A percentile compares a stretch with the other conserved stretches of the same genome.
These are phyloP conservation scores for Flaveria bidentis DNA, from an alignment of 129 eudicot species.

Conservation along the genomic window DNA sequence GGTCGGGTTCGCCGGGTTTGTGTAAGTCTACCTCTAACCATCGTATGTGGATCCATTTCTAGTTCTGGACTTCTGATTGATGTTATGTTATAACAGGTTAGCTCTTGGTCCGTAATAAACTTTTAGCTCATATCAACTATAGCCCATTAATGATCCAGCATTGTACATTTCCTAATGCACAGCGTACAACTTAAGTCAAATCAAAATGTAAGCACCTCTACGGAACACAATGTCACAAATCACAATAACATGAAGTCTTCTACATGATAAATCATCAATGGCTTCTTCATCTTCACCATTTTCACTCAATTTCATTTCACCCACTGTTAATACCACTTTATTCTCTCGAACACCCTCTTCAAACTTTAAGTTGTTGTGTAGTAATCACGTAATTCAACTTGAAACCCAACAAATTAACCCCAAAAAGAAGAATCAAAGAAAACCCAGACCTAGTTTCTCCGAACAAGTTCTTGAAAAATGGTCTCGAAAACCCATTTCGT, in stretches of 20 bases:
- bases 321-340: conserved; percentile 10
- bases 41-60: no score
- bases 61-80: no score
- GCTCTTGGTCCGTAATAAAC: not conserved
- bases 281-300: conserved; percentile 34
- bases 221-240: not conserved
- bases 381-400: conserved; percentile 37
- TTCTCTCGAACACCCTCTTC: conserved; percentile 20
- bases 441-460: conserved; percentile 86
- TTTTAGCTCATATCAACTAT: not conserved
- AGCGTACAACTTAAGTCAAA: not conserved
- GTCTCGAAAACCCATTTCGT: conserved; percentile 57
- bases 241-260: not conserved
- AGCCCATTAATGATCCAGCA: not conserved
- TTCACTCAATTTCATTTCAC: conserved; percentile 26
- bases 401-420: conserved; percentile 40
- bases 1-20: accelerated
- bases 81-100: no score
- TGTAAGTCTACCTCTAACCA: no score
- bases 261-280: conserved; percentile 20
- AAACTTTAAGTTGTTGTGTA: conserved; percentile 14
- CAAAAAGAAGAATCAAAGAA: conserved; percentile 58
- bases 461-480: conserved; percentile 81
- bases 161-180: not conserved
- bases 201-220: not conserved